These are phyloP conservation scores for Acer negundo DNA, from an alignment of 345 rosid genomes.

Conservation along the genomic window DNA sequence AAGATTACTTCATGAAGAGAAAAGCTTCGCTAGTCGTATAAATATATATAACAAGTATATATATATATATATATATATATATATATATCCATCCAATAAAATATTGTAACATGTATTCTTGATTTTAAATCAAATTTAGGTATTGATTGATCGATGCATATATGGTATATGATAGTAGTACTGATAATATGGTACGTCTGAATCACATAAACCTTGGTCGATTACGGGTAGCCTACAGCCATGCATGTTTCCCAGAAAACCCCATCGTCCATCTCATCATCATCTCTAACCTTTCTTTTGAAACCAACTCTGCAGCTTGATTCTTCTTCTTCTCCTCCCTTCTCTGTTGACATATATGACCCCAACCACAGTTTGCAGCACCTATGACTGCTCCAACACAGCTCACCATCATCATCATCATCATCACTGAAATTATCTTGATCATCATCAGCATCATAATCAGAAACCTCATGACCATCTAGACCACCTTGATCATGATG, in stretches of 20 bases:
- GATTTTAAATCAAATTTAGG: too few species aligned
- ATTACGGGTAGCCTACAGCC: slow-evolving; percentile 56
- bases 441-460: background rate
- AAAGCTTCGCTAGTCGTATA: background rate
- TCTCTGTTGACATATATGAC: slow-evolving; percentile 10
- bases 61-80: too few species aligned
- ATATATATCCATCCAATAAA: too few species aligned
- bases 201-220: background rate
- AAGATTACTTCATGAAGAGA: too few species aligned
- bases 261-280: slow-evolving; percentile 60
- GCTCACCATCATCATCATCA: background rate
- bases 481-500: background rate
- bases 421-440: background rate
- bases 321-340: slow-evolving; percentile 33
- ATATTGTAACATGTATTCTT: too few species aligned
- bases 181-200: too few species aligned
- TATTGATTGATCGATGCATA: too few species aligned
- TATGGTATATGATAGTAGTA: too few species aligned
- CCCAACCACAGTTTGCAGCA: slow-evolving; percentile 27
- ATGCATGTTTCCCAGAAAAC: slow-evolving; percentile 71
- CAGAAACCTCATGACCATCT: background rate
- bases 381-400: slow-evolving; percentile 7
- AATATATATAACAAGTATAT: too few species aligned
- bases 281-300: slow-evolving; percentile 40
- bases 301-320: slow-evolving; percentile 10